Base-by-base conservation (phyloP, 768 basidiomycete species). In the Gyrodon lividus region DNA sequence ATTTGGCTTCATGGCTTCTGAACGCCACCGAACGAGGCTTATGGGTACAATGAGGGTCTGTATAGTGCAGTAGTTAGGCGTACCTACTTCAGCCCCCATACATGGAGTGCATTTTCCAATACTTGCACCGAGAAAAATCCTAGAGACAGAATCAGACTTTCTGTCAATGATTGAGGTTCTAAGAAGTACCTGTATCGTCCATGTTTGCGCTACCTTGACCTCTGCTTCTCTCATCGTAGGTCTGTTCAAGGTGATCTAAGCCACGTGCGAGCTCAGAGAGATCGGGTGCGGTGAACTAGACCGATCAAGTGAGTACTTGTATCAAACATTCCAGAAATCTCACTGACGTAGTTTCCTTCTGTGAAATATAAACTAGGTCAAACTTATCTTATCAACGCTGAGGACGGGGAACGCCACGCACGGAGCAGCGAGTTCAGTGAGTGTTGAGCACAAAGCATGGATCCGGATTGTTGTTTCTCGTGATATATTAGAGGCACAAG, bases 121-220 rank as follows among this genome's bases (percentile, higher is more conserved):
- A 96, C 94, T 56, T 93, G 92, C 1, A 96, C 79, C 2, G 93
- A 95, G 70, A 97, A 97, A 68, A 92, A 97, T 2, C 91, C 90
- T 92, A 57, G 13, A 19, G 34, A 46, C 42, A 46, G 10, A 2
- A 26, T 59, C 22, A 54, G 24, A 4, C 2, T 14, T 20, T 13
- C 12, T n/a, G 13, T 28, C 8, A 5, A 10, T 6, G n/a, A 20
- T 9, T 7, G 4, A 43, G 10, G 14, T 33, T 6, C 0, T 10
- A 8, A 43, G 8, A 49, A 61, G 30, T 54, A 83, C 92, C 93
- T 23, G 91, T 92, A 66, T 95, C 93, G 59, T 97, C 93, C 88
- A 94, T 91, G 63, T 97, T 97, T 53, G 78, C 74, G 70, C 87
- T 86, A 37, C 71, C 66, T 46, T 61, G 60, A 24, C 70, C 73